Evolutionary conservation across 768 basidiomycete species (phyloP).

Genomic region (Termitomyces sp.): DNA sequence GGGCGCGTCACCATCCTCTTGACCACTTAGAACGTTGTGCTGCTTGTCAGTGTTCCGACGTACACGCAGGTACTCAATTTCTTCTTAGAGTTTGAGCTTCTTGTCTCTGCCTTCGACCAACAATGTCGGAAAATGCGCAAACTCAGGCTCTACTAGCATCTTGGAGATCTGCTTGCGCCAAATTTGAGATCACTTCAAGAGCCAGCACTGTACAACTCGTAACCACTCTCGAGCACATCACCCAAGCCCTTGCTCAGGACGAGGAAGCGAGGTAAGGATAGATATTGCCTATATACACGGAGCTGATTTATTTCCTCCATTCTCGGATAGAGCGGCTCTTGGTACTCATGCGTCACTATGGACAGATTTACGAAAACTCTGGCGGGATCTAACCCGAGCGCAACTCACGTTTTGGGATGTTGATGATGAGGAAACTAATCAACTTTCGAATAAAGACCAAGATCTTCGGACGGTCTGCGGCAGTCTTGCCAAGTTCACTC

Average conservation of each 20-base stretch:
- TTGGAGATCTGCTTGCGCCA: constrained; percentile 41
- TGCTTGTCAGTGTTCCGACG: not conserved
- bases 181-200: constrained; percentile 35
- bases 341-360: constrained; percentile 48
- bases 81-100: not conserved
- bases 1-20: not conserved
- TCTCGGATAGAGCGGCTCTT: constrained; percentile 12
- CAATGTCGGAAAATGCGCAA: constrained; percentile 11
- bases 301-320: constrained; percentile 1
- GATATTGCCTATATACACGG: not conserved
- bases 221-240: constrained; percentile 43
- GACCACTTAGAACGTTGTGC: not conserved
- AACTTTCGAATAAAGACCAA: constrained; percentile 24
- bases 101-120: not conserved
- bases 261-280: constrained; percentile 32
- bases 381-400: constrained; percentile 46
- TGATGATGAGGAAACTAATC: constrained; percentile 33
- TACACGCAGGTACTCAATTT: not conserved
- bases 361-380: constrained; percentile 50
- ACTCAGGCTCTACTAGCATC: constrained; percentile 16
- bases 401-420: constrained; percentile 51
- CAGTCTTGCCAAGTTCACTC: constrained; percentile 71
- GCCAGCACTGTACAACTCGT: constrained; percentile 28
- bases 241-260: constrained; percentile 48
- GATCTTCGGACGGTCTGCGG: constrained; percentile 37